Conservation (phyloP, 1,284 basidiomycete genomes). For the Melampsora larici-populina region DNA sequence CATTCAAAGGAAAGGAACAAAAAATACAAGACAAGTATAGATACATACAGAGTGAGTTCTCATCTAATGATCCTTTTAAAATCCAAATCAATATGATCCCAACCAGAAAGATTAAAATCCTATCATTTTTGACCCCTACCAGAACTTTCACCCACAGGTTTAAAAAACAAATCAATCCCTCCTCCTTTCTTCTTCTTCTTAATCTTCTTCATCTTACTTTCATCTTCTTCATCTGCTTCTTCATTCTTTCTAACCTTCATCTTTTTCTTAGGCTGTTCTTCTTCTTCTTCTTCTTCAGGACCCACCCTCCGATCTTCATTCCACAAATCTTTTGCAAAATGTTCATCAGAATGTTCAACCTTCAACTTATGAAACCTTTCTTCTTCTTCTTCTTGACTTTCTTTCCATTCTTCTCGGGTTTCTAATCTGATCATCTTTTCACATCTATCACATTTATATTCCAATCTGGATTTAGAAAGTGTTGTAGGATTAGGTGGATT, state of each 20-base stretch:
- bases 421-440: slow-evolving; percentile 3
- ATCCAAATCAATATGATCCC: no score
- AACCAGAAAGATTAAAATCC: no score
- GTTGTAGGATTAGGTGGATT: not conserved
- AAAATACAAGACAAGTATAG: no score
- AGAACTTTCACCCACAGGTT: not conserved
- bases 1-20: no score
- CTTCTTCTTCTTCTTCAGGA: not conserved
- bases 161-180: not conserved
- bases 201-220: not conserved
- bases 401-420: not conserved
- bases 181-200: slow-evolving; percentile 7
- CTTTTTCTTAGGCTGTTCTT: not conserved
- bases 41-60: no score
- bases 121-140: not conserved
- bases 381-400: no score
- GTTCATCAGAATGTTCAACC: slow-evolving; percentile 13
- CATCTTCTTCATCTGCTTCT: not conserved
- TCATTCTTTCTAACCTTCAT: not conserved
- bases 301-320: not conserved
- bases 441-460: slow-evolving; percentile 18
- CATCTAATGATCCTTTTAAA: no score
- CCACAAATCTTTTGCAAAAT: slow-evolving; percentile 28
- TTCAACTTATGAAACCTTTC: slow-evolving; percentile 6
- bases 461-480: not conserved